Evolutionary conservation across 1,284 basidiomycete genomes (phyloP).

Genomic region (Puccinia coronata): DNA sequence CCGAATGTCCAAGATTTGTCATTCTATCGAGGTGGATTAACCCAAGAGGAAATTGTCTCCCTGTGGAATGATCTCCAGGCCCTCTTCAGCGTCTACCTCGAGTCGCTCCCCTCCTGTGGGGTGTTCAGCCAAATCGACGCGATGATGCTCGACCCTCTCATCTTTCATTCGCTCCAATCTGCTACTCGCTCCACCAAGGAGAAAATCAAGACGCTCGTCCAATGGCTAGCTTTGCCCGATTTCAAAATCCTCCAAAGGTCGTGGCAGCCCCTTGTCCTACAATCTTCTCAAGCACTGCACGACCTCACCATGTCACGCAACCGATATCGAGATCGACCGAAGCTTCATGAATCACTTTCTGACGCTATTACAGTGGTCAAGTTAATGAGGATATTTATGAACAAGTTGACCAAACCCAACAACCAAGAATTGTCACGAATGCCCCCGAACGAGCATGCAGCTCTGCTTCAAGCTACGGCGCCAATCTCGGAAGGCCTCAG

Average conservation of each 20-base stretch:
- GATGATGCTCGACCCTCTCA: neutral
- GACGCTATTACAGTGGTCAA: neutral
- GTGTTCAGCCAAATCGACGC: neutral
- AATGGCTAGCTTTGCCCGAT: neutral
- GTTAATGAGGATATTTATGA: neutral
- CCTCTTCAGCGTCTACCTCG: neutral
- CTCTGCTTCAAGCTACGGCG: neutral
- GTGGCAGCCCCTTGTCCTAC: neutral
- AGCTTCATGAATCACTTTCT: neutral
- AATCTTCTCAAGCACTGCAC: neutral
- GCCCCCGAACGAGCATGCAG: neutral
- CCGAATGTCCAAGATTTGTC: neutral
- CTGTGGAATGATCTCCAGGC: neutral
- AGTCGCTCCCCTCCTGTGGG: neutral
- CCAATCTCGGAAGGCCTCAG: neutral
- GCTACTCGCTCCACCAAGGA: neutral
- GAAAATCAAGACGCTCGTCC: neutral
- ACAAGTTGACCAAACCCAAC: neutral
- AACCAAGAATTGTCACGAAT: neutral
- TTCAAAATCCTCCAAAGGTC: neutral
- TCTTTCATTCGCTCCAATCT: neutral
- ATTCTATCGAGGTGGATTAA: neutral
- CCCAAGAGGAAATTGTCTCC: neutral
- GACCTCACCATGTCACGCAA: neutral
- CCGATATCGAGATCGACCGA: neutral